Conservation (phyloP, 2,329 filamentous ascomycete species). For the Clarireedia homoeocarpa region DNA sequence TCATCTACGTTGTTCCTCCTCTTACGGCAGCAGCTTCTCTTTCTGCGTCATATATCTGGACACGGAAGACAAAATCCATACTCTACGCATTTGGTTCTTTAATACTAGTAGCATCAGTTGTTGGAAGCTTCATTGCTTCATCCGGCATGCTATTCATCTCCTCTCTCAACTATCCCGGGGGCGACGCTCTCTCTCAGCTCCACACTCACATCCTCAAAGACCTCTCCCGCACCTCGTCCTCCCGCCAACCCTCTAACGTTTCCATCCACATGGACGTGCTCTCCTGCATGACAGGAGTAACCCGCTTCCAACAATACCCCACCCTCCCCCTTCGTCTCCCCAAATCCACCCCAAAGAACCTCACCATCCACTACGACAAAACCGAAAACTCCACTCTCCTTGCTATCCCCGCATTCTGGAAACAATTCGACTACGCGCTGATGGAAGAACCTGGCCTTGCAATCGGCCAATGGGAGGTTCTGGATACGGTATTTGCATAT, state of each 20-base stretch:
- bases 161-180: slow-evolving; percentile 89
- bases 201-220: slow-evolving; percentile 29
- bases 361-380: slow-evolving; percentile 45
- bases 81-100: slow-evolving; percentile 48
- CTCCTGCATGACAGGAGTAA: slow-evolving; percentile 64
- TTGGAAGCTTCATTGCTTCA: slow-evolving; percentile 52
- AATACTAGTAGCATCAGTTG: slow-evolving; percentile 49
- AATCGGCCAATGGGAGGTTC: slow-evolving; percentile 47
- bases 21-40: slow-evolving; percentile 72
- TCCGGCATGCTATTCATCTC: slow-evolving; percentile 67
- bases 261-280: slow-evolving; percentile 57
- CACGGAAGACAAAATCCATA: slow-evolving; percentile 53
- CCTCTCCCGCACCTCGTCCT: slow-evolving; percentile 19
- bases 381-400: slow-evolving; percentile 46
- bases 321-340: background rate
- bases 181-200: slow-evolving; percentile 60
- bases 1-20: slow-evolving; percentile 78
- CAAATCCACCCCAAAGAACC: background rate
- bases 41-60: slow-evolving; percentile 63
- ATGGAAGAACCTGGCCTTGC: slow-evolving; percentile 43
- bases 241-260: slow-evolving; percentile 22
- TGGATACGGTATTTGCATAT: slow-evolving; percentile 51
- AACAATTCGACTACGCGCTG: slow-evolving; percentile 54
- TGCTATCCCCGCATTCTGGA: slow-evolving; percentile 48
- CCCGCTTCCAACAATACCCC: slow-evolving; percentile 47